Conservation (phyloP, 768 basidiomycete genomes). For the Leccinum ochraceum region DNA sequence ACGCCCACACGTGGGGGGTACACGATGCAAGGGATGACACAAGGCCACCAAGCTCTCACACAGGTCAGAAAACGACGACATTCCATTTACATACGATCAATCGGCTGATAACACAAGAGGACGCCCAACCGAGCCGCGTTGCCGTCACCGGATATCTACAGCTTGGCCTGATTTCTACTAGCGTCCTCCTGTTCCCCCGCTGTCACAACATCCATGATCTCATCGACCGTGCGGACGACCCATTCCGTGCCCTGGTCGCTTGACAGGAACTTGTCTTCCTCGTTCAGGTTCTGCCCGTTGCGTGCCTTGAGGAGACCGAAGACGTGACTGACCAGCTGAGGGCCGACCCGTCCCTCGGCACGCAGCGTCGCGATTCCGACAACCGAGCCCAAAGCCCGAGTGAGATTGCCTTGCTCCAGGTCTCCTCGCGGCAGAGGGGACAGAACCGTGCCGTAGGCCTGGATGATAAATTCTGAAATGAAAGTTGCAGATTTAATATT, state of each 20-base stretch:
- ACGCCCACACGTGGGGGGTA: conserved; percentile 33
- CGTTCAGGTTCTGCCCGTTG: conserved; percentile 52
- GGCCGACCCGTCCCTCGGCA: conserved; percentile 80
- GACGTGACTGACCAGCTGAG: conserved; percentile 85
- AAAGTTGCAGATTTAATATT: conserved; percentile 25
- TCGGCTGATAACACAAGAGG: conserved; percentile 30
- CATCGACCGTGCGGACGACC: conserved; percentile 83
- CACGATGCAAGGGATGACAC: conserved; percentile 36
- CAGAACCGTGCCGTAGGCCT: conserved; percentile 78
- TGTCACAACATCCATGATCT: conserved; percentile 73
- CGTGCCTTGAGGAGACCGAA: conserved; percentile 90
- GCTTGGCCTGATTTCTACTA: conserved; percentile 55
- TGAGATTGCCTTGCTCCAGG: conserved; percentile 78
- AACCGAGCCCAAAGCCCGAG: conserved; percentile 80
- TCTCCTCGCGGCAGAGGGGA: conserved; percentile 70
- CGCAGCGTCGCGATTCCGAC: conserved; percentile 85
- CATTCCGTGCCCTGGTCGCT: conserved; percentile 88
- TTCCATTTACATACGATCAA: conserved; percentile 27
- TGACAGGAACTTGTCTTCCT: conserved; percentile 78
- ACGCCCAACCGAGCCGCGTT: conserved; percentile 12
- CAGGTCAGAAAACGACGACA: conserved; percentile 16
- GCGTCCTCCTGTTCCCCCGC: conserved; percentile 40
- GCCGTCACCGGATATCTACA: conserved; percentile 42
- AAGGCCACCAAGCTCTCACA: conserved; percentile 20
- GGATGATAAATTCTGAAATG: conserved; percentile 78